Conservation (phyloP, 169 alveolate species). For the Babesia gibsoni region DNA sequence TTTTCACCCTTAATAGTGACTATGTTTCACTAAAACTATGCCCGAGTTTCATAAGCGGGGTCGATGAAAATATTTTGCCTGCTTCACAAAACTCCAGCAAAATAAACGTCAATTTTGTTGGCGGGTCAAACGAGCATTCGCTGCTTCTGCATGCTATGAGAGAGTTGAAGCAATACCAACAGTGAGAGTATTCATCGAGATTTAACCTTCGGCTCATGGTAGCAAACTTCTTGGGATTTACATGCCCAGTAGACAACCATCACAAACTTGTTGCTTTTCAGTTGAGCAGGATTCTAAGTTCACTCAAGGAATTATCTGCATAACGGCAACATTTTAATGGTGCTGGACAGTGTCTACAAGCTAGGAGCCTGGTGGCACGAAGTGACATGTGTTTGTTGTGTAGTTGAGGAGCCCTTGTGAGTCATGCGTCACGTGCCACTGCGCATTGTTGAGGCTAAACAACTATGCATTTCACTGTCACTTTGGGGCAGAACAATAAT, state of each 20-base stretch:
- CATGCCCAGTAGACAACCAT: no score
- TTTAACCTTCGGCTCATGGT: no score
- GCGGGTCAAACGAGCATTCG: conserved; percentile 38
- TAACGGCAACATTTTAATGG: no score
- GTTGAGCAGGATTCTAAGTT: no score
- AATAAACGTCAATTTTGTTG: conserved; percentile 35
- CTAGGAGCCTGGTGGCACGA: background rate
- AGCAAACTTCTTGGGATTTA: no score
- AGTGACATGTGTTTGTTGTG: background rate
- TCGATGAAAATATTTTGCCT: conserved; percentile 7
- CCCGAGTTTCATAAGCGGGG: conserved; percentile 49
- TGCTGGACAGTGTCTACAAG: no score
- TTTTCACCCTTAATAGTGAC: conserved; percentile 15
- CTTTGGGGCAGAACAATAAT: background rate
- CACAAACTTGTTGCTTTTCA: no score
- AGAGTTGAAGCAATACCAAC: conserved; percentile 26
- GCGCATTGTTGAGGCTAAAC: background rate
- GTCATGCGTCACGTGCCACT: conserved; percentile 29
- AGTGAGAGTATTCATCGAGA: no score
- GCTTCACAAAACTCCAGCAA: conserved; percentile 20
- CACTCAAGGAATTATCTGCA: no score
- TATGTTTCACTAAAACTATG: conserved; percentile 46
- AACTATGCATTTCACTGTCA: background rate
- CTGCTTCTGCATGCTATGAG: conserved; percentile 44
- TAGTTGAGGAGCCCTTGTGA: conserved; percentile 1